A percentile compares a stretch with the other conserved stretches of the same genome.
These are phyloP conservation scores for Cyberlindnera subsufficiens DNA, from an alignment of 805 yeast genomes.

Conservation along the genomic window DNA sequence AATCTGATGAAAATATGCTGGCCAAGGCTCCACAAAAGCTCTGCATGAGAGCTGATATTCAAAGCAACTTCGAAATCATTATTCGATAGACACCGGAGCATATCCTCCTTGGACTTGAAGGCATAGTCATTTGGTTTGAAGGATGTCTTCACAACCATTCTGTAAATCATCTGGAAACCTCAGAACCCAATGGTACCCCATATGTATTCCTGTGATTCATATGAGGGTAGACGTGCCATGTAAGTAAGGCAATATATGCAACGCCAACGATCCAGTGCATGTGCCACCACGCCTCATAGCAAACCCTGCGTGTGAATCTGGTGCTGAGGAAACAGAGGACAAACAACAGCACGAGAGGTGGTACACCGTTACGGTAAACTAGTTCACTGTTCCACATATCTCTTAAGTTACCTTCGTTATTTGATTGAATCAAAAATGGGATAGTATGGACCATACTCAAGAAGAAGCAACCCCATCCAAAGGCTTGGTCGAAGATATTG, in stretches of 20 bases:
- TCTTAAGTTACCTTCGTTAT: constrained; percentile 37
- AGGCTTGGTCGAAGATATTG: constrained; percentile 40
- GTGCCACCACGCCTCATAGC: constrained; percentile 45
- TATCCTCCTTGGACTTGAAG: constrained; percentile 33
- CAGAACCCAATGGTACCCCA: constrained; percentile 48
- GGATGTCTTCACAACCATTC: constrained; percentile 39
- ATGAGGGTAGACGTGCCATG: constrained; percentile 35
- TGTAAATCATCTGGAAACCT: constrained; percentile 41
- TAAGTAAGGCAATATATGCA: constrained; percentile 41
- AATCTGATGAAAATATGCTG: constrained; percentile 49
- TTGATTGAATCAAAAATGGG: constrained; percentile 41
- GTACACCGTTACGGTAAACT: constrained; percentile 36
- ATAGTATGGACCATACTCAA: constrained; percentile 44
- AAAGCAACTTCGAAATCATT: constrained; percentile 32
- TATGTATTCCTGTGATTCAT: constrained; percentile 37
- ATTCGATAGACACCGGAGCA: constrained; percentile 18
- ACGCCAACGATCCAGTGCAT: constrained; percentile 48
- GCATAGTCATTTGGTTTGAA: constrained; percentile 37
- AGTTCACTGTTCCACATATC: constrained; percentile 19
- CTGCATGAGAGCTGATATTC: constrained; percentile 18
- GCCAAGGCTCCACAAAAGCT: constrained; percentile 44
- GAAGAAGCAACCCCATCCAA: constrained; percentile 36
- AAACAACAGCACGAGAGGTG: constrained; percentile 39
- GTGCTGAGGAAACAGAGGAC: constrained; percentile 39
- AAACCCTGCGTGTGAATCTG: constrained; percentile 31